Base-by-base conservation (phyloP, 306 rosid species). In the Macrotyloma uniflorum region DNA sequence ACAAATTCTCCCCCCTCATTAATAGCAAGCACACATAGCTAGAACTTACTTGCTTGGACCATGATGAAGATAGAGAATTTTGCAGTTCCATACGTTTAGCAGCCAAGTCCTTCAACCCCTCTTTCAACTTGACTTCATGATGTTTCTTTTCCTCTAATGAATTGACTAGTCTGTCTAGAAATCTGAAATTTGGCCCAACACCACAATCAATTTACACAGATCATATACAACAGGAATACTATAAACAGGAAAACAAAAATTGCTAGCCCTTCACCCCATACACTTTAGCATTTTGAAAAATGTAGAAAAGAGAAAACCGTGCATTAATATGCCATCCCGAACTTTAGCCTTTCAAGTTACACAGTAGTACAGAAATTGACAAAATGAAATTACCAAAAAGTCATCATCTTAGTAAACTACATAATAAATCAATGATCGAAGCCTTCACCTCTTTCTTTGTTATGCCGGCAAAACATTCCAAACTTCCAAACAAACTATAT, bases 131-230 rank as follows among this genome's bases (percentile, higher is more conserved):
- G 76, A 88, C 88, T 85, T 94, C 97, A 71, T 89, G 97, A 82
- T 85, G 95, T 83, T 90, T 92, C 90, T 94, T 94, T 82, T 89
- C 97, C 88, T 88, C 98, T 75, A 94, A 79, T 78, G 92, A 88
- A 73, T 88, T 86, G 20, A 89, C 97, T 43, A 94, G 85, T 85
- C 97, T 88, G 46, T 92, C 97, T 30, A 89, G 84, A 87, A 94
- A 92, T 86, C 98, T 94, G 88, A 82, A 87, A 87, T 78, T 78
- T 72, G 76, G 64, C 79, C 77, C 72, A 61, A 75, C 22, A 68
- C 36, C 55, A 13, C 38, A 66, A 35, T 70, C 23, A 70, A 70
- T 32, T 43, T 72, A 74, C 61, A 72, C 35, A 49, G n/a, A 33
- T 71, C 68, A 50, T 40, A 66, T 9, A 45, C 49, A 63, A 24